Base-by-base conservation (phyloP, 1,284 basidiomycete genomes). In the Leccinum solheimii region DNA sequence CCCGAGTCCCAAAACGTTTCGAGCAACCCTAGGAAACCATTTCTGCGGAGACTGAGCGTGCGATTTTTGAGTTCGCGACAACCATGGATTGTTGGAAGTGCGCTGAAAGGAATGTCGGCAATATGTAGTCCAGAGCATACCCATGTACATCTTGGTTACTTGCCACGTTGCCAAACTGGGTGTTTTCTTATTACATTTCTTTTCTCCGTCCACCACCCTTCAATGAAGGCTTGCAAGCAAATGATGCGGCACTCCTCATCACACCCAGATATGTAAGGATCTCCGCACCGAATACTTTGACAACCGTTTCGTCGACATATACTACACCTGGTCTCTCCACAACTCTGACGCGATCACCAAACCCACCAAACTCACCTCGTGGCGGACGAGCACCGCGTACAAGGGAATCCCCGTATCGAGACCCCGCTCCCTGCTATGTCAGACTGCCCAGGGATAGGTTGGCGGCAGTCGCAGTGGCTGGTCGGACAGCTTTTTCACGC, bases 231-330 rank as follows among this genome's bases (percentile, higher is more conserved):
- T 23, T 23, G 3, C 23, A 23, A 23, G 23, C 23, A 23, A 23
- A 23, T 23, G 23, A 23, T 23, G 23, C 23, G 23, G 23, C 23
- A 23, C 72, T 91, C 45, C 72, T 77, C 10, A 81, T 92, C 53
- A 90, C 84, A 1, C 89, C 88, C 1, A 92, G 72, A 83, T 93
- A 62, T 81, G 85, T 19, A 92, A 93, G 69, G 91, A 92, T 67
- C 79, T 93, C 53, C 83, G 91, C 26, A 92, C 90, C 16, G 89
- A 91, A 66, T 75, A 77, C 3, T 83, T 79, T 67, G 71, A 78
- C 2, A 84, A 78, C 48, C 45, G 21, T 66, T 69, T 77, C 1
- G 48, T 82, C 61, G 87, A 91, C 63, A 81, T 87, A 48, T 85
- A 27, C 27, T 27, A 27, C 27, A 27, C 27, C 27, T 27, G 27